Conservation (phyloP, 495 filamentous ascomycete genomes). For the Trichocladium uniseriatum region DNA sequence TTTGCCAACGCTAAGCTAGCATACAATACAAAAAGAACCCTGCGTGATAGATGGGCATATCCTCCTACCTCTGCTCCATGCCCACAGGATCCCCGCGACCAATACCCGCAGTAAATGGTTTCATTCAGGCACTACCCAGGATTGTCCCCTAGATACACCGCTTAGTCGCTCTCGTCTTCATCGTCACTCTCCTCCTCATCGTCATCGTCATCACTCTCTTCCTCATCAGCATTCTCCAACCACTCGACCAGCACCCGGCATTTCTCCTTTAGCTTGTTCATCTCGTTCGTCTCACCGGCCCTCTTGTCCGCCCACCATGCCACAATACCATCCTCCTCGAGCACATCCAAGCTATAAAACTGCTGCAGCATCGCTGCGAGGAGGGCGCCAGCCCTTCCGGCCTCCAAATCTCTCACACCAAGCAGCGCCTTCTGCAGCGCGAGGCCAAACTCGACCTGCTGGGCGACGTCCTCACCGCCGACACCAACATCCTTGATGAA, state of each 20-base stretch:
- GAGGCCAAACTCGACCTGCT: slow-evolving; percentile 76
- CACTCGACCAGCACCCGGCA: slow-evolving; percentile 76
- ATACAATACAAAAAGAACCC: no score
- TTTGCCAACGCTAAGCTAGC: no score
- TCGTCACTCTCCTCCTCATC: slow-evolving; percentile 42
- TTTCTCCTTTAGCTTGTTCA: slow-evolving; percentile 61
- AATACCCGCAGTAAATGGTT: no score
- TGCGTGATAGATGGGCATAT: no score
- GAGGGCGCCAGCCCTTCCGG: slow-evolving; percentile 46
- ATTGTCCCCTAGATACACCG: no score
- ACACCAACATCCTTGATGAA: slow-evolving; percentile 47
- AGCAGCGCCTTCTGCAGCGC: slow-evolving; percentile 71
- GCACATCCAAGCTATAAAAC: slow-evolving; percentile 71
- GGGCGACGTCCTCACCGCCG: slow-evolving; percentile 36
- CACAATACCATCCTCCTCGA: slow-evolving; percentile 82
- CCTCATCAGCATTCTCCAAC: slow-evolving; percentile 73
- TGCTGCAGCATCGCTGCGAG: slow-evolving; percentile 68
- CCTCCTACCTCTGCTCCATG: no score
- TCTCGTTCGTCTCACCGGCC: slow-evolving; percentile 51
- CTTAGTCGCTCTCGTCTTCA: background rate
- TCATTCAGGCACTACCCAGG: no score
- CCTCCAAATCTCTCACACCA: slow-evolving; percentile 44
- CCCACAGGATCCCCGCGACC: no score
- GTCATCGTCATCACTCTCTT: slow-evolving; percentile 65
- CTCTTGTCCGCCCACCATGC: slow-evolving; percentile 77